A percentile compares a stretch with the other conserved stretches of the same genome.
Conservation (phyloP, 148 eudicot species). For the Heliamphora exappendiculata region DNA sequence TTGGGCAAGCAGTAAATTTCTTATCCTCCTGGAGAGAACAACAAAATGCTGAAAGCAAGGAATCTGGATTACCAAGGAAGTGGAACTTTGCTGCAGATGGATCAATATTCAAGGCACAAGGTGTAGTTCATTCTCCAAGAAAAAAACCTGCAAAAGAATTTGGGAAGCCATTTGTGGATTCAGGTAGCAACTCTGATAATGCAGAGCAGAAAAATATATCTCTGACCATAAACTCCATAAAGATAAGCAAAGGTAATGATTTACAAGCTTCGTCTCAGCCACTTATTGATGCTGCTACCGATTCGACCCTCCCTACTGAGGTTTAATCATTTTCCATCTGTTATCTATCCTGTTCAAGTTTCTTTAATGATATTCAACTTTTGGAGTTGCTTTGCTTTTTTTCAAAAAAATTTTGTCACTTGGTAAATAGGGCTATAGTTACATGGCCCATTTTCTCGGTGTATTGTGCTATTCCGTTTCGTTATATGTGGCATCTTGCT, state of each 20-base stretch:
- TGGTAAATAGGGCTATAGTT: not conserved
- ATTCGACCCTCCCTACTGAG: constrained; percentile 75
- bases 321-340: constrained; percentile 24
- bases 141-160: constrained; percentile 29
- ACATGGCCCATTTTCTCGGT: not conserved
- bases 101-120: constrained; percentile 32
- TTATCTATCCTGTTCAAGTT: not conserved
- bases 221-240: constrained; percentile 19
- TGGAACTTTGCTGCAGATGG: constrained; percentile 27
- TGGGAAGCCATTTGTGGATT: constrained; percentile 34
- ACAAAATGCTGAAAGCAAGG: constrained; percentile 34
- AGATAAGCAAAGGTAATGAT: constrained; percentile 22
- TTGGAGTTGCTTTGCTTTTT: not conserved
- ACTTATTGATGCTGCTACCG: constrained; percentile 35
- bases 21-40: constrained; percentile 34
- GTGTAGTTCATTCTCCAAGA: constrained; percentile 23
- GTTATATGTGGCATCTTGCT: constrained; percentile 6
- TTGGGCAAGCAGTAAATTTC: constrained; percentile 32
- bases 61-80: constrained; percentile 24
- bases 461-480: not conserved
- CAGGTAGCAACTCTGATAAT: constrained; percentile 29
- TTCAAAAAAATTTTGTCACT: not conserved
- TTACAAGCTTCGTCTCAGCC: constrained; percentile 29
- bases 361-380: not conserved
- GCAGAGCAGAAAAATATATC: constrained; percentile 17